Evolutionary conservation across 352 stramenopile genomes (phyloP), one percentile per base, ranked within the genome.

Genomic region (Phytopythium cucurbitacearum): DNA sequence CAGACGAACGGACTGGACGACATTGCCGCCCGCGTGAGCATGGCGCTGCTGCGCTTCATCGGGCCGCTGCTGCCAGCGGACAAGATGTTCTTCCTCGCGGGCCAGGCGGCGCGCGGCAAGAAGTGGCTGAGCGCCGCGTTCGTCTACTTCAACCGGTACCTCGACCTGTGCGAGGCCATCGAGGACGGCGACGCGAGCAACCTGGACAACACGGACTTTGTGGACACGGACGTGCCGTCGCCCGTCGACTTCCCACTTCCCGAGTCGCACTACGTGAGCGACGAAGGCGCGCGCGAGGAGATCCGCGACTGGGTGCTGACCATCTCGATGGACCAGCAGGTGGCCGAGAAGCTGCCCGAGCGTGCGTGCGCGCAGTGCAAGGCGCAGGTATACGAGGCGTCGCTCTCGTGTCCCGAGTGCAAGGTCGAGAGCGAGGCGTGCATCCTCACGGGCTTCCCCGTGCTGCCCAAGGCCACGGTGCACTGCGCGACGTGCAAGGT

Each of bases 61-160:
- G 71, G 68, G 1, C 54, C 66, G 9, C 55, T 97, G 7, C 66
- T 98, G 9, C 91, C 91, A 4, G 67, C 79, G n/a, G 94, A 98
- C 76, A 98, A 98, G 64, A 94, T 95, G 68, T 98, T 98, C 58
- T 98, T 86, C 60, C 64, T 96, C 39, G 94, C 94, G 2, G 93
- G 94, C 0, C 69, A 59, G 0, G 78, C 88, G 0, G 79, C 84
- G 21, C 72, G 82, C 7, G 79, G 97, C 59, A 84, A 91, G 47
- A 94, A 96, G 48, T 93, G 92, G 73, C 68, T 94, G 33, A 97
- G 87, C 47, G 73, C 96, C 4, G 94, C 91, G 6, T 98, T 98
- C 53, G 89, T 98, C 50, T 92, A 97, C 46, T 92, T 98, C 63
- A 98, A 98, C 59, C 81, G 91, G 11, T 98, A 98, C 69, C 61